These are phyloP conservation scores for Colletotrichum kahawae DNA, from an alignment of 2,329 filamentous ascomycete genomes.

Conservation along the genomic window DNA sequence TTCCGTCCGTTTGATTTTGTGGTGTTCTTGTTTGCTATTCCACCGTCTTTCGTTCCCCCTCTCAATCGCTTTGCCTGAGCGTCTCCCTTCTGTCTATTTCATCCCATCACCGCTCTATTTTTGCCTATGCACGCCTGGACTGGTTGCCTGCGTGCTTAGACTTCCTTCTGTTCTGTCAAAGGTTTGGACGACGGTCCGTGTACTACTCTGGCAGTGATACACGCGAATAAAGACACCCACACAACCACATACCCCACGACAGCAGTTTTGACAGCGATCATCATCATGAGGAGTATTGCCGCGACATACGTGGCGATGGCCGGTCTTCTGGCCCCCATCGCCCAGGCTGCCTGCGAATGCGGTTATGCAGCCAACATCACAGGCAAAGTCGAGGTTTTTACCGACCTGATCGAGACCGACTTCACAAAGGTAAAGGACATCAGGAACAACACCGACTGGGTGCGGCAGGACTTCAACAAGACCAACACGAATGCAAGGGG, in stretches of 20 bases:
- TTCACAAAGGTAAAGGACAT: conserved; percentile 63
- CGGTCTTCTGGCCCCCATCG: conserved; percentile 5
- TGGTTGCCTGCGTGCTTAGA: background rate
- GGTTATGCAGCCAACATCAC: conserved; percentile 66
- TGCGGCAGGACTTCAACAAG: conserved; percentile 70
- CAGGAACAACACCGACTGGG: conserved; percentile 64
- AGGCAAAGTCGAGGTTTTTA: conserved; percentile 59
- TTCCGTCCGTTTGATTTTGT: background rate
- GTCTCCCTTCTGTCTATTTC: background rate
- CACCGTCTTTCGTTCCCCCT: background rate
- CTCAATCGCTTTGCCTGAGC: background rate
- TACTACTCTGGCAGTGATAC: background rate
- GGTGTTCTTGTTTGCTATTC: background rate
- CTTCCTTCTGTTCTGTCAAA: background rate
- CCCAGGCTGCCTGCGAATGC: conserved; percentile 65
- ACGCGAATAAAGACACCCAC: background rate
- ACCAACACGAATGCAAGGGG: conserved; percentile 63
- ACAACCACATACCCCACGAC: background rate
- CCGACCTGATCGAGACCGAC: conserved; percentile 74
- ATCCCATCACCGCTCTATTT: background rate
- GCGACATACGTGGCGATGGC: conserved; percentile 4
- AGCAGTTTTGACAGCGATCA: background rate
- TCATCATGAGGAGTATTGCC: background rate
- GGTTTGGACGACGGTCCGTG: background rate
- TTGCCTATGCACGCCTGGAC: background rate